A percentile compares a stretch with the other conserved stretches of the same genome.
These are phyloP conservation scores for Colletotrichum paranaense DNA, from an alignment of 2,329 filamentous ascomycete species.

Conservation along the genomic window DNA sequence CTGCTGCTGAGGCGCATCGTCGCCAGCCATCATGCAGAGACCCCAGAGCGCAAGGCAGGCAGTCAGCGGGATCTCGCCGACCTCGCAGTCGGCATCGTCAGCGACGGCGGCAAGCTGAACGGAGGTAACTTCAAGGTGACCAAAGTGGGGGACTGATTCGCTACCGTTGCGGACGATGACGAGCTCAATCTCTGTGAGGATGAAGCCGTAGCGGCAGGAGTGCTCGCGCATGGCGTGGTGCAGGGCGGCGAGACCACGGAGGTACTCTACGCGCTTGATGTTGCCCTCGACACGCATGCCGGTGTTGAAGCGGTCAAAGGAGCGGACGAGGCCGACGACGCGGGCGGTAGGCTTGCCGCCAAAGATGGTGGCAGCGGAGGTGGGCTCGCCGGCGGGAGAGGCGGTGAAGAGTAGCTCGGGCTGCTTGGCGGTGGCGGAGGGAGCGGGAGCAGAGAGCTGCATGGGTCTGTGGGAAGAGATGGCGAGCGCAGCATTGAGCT, in stretches of 20 bases:
- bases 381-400: constrained; percentile 67
- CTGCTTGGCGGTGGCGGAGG: constrained; percentile 46
- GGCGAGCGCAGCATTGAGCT: constrained; percentile 86
- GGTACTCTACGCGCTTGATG: constrained; percentile 86
- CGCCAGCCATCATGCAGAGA: constrained; percentile 76
- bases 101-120: constrained; percentile 65
- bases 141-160: constrained; percentile 81
- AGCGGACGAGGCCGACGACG: constrained; percentile 87
- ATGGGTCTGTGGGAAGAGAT: constrained; percentile 77
- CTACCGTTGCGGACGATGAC: constrained; percentile 86
- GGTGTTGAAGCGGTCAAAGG: constrained; percentile 94
- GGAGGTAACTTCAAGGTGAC: constrained; percentile 81
- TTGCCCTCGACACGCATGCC: constrained; percentile 90
- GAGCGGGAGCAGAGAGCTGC: constrained; percentile 57
- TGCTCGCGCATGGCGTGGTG: constrained; percentile 95
- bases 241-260: constrained; percentile 85
- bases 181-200: constrained; percentile 95
- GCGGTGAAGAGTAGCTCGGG: constrained; percentile 74
- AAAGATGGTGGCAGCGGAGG: constrained; percentile 64
- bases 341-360: constrained; percentile 64
- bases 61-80: constrained; percentile 65
- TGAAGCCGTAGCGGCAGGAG: constrained; percentile 93
- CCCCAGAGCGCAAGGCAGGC: constrained; percentile 83
- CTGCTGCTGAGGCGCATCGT: constrained; percentile 54
- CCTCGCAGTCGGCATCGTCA: constrained; percentile 42